Conservation (phyloP, 768 basidiomycete genomes). For the Leccinum variicolor region DNA sequence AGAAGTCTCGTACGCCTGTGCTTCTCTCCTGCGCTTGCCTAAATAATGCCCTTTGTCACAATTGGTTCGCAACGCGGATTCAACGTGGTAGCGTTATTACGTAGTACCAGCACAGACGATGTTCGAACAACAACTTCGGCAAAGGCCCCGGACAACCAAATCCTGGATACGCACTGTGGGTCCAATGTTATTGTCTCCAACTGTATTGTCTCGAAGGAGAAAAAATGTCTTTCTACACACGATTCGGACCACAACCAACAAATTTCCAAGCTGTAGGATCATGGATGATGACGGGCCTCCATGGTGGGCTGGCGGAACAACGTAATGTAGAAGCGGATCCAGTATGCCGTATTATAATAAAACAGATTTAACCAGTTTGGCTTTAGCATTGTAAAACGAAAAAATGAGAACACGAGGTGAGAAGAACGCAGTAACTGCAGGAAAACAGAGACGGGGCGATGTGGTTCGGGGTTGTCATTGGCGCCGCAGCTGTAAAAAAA, state of each 20-base stretch:
- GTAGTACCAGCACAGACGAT: conserved; percentile 10
- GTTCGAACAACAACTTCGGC: conserved; percentile 7
- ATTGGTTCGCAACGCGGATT: conserved; percentile 10
- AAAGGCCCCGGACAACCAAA: conserved; percentile 11
- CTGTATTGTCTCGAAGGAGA: conserved; percentile 6
- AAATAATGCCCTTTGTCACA: background rate
- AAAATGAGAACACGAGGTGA: background rate
- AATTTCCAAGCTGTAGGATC: conserved; percentile 20
- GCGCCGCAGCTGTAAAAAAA: background rate
- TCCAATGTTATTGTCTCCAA: conserved; percentile 2
- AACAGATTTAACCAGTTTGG: background rate
- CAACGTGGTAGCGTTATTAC: conserved; percentile 28
- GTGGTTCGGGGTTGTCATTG: background rate
- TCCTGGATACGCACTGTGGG: conserved; percentile 18
- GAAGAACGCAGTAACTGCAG: background rate
- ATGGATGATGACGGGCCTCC: conserved; percentile 21
- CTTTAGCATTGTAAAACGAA: conserved; percentile 1
- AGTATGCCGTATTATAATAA: background rate
- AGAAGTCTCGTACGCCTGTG: conserved; percentile 2
- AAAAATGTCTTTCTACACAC: background rate
- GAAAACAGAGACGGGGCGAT: background rate
- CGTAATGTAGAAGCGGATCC: conserved; percentile 12
- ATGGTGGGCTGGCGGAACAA: conserved; percentile 17
- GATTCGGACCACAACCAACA: background rate
- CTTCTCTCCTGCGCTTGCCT: background rate